Evolutionary conservation across 1,284 basidiomycete species (phyloP).

Genomic region (Trametes sp.): DNA sequence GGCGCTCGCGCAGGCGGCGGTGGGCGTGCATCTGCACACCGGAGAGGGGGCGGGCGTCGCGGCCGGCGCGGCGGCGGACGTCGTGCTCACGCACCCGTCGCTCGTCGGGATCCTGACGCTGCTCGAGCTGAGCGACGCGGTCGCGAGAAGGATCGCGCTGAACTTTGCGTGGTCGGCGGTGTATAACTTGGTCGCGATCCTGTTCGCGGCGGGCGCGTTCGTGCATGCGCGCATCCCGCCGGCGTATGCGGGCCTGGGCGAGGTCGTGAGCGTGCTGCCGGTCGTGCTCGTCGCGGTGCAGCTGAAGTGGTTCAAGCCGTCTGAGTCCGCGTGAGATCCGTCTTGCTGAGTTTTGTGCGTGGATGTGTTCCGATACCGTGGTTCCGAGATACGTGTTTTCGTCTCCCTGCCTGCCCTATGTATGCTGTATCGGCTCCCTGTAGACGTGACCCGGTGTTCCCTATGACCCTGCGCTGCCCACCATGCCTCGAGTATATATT

Average conservation of each 20-base stretch:
- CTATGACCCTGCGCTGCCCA: no score
- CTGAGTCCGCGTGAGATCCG: slow-evolving; percentile 6
- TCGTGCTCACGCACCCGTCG: slow-evolving; percentile 52
- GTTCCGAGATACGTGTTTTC: no score
- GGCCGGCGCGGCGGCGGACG: slow-evolving; percentile 54
- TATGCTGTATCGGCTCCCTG: not conserved
- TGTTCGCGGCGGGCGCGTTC: slow-evolving; percentile 60
- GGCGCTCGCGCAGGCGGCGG: slow-evolving; percentile 59
- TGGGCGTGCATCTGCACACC: slow-evolving; percentile 54
- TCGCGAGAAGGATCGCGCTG: slow-evolving; percentile 47
- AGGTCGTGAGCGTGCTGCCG: slow-evolving; percentile 51
- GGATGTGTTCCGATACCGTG: not conserved
- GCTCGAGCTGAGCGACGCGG: slow-evolving; percentile 51
- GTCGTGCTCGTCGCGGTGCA: slow-evolving; percentile 48
- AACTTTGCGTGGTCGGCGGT: slow-evolving; percentile 58
- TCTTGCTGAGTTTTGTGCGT: not conserved
- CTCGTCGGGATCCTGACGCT: slow-evolving; percentile 50
- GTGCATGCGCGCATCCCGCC: slow-evolving; percentile 48
- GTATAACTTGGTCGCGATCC: slow-evolving; percentile 53
- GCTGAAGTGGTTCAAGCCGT: slow-evolving; percentile 41
- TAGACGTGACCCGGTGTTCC: no score
- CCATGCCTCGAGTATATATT: not conserved
- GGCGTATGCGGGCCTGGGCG: slow-evolving; percentile 53
- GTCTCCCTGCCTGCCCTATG: not conserved
- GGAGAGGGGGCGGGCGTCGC: slow-evolving; percentile 47